A percentile compares a stretch with the other conserved stretches of the same genome.
Conservation (phyloP, 2,329 filamentous ascomycete genomes). For the Tolypocladium nubicola region DNA sequence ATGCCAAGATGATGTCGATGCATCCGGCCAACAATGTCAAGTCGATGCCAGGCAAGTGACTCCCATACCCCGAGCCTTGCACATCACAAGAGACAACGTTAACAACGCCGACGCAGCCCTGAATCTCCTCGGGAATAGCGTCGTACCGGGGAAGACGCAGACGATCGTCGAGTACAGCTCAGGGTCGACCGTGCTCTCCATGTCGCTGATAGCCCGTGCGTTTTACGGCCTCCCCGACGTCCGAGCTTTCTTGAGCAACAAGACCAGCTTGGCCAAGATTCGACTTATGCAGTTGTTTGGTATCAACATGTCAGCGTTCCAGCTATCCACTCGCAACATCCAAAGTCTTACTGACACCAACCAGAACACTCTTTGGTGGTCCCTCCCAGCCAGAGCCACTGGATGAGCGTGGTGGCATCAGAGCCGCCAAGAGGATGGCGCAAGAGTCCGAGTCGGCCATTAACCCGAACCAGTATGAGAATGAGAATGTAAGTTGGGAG, state of each 20-base stretch:
- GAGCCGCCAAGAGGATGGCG: slow-evolving; percentile 31
- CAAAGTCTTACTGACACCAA: neutral
- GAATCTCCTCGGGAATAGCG: slow-evolving; percentile 29
- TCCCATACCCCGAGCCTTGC: neutral
- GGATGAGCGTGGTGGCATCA: slow-evolving; percentile 43
- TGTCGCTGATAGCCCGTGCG: slow-evolving; percentile 43
- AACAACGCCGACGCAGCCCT: slow-evolving; percentile 24
- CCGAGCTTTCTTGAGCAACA: slow-evolving; percentile 47
- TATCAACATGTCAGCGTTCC: slow-evolving; percentile 32
- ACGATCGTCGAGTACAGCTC: slow-evolving; percentile 51
- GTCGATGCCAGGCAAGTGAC: slow-evolving; percentile 40
- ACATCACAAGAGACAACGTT: neutral
- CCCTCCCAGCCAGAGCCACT: slow-evolving; percentile 45
- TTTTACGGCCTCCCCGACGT: slow-evolving; percentile 40
- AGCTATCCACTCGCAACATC: no score
- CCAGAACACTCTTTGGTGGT: slow-evolving; percentile 44
- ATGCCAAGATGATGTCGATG: slow-evolving; percentile 56
- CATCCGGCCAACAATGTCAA: slow-evolving; percentile 57
- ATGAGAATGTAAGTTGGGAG: slow-evolving; percentile 23
- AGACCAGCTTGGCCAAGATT: slow-evolving; percentile 42
- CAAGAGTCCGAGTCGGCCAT: slow-evolving; percentile 28
- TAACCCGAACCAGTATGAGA: slow-evolving; percentile 48
- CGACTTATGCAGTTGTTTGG: slow-evolving; percentile 50
- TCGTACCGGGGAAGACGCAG: slow-evolving; percentile 26
- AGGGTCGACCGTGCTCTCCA: slow-evolving; percentile 50